Evolutionary conservation across 2,329 filamentous ascomycete species (phyloP).

Genomic region (Aspergillus sp.): DNA sequence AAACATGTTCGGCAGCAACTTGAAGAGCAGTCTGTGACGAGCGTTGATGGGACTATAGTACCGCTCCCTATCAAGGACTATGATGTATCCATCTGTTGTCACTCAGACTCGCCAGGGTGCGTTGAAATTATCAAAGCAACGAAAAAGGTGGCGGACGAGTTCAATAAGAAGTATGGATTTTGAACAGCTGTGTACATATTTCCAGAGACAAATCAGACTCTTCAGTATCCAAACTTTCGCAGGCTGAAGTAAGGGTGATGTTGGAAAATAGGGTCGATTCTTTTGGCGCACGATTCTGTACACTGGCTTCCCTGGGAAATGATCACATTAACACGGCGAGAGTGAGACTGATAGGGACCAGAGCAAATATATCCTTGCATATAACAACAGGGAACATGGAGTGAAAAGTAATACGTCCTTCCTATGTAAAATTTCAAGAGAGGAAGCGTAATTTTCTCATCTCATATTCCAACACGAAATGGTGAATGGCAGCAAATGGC

Average conservation of each 20-base stretch:
- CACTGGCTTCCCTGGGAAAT: too few relatives aligned
- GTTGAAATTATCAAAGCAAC: slow-evolving; percentile 45
- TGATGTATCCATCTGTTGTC: slow-evolving; percentile 47
- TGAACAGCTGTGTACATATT: not conserved
- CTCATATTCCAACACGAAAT: too few relatives aligned
- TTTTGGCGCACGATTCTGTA: too few relatives aligned
- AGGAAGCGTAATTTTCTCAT: too few relatives aligned
- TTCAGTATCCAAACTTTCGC: not conserved
- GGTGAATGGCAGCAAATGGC: too few relatives aligned
- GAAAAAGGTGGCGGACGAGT: slow-evolving; percentile 41
- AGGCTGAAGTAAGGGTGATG: not conserved
- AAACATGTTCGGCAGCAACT: slow-evolving; percentile 45
- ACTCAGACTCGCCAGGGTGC: slow-evolving; percentile 49
- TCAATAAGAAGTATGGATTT: slow-evolving; percentile 36
- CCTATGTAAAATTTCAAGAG: too few relatives aligned
- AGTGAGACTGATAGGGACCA: too few relatives aligned
- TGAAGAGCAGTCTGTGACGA: slow-evolving; percentile 42
- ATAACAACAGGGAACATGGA: too few relatives aligned
- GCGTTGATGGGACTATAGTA: slow-evolving; percentile 42
- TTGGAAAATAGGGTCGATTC: too few relatives aligned
- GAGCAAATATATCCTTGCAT: too few relatives aligned
- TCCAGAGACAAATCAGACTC: not conserved
- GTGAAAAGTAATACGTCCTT: too few relatives aligned
- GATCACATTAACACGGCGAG: too few relatives aligned
- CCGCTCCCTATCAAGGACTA: slow-evolving; percentile 43